These are phyloP conservation scores for Sutorius eximius DNA, from an alignment of 1,284 basidiomycete genomes.

Conservation along the genomic window DNA sequence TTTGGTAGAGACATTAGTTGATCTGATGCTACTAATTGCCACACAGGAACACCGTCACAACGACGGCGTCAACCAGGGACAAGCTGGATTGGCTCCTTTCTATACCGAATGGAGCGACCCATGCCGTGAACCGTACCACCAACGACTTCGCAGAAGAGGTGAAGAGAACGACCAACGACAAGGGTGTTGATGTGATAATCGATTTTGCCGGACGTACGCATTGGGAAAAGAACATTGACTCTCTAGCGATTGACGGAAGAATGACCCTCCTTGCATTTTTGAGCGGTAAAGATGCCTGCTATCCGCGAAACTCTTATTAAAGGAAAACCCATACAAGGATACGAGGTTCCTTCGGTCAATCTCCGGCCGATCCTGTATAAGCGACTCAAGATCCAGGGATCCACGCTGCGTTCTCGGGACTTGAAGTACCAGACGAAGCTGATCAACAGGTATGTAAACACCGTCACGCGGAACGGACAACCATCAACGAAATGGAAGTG, in stretches of 20 bases:
- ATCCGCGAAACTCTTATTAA: constrained; percentile 28
- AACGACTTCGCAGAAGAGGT: constrained; percentile 75
- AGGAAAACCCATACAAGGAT: constrained; percentile 46
- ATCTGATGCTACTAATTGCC: constrained; percentile 7
- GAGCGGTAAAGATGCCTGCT: constrained; percentile 54
- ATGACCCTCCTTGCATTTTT: constrained; percentile 72
- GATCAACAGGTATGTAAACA: constrained; percentile 54
- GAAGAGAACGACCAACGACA: constrained; percentile 60
- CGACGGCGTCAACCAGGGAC: constrained; percentile 83
- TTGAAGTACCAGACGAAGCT: constrained; percentile 80
- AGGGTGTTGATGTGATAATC: constrained; percentile 81
- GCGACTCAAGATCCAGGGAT: constrained; percentile 87
- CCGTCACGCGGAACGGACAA: background rate
- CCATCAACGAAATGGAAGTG: constrained; percentile 4
- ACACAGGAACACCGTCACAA: constrained; percentile 66
- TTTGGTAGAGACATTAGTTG: constrained; percentile 7
- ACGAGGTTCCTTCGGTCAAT: constrained; percentile 62
- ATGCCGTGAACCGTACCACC: constrained; percentile 85
- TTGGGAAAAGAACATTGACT: constrained; percentile 79
- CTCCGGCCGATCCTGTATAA: constrained; percentile 78
- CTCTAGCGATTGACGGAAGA: constrained; percentile 76
- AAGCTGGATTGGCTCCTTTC: constrained; percentile 80
- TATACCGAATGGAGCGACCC: constrained; percentile 64
- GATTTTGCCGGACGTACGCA: constrained; percentile 89
- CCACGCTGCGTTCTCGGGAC: constrained; percentile 82